phyloP scores from a whole-genome alignment of 805 yeast genomes.

The Teunomyces lycoperdinae region DNA sequence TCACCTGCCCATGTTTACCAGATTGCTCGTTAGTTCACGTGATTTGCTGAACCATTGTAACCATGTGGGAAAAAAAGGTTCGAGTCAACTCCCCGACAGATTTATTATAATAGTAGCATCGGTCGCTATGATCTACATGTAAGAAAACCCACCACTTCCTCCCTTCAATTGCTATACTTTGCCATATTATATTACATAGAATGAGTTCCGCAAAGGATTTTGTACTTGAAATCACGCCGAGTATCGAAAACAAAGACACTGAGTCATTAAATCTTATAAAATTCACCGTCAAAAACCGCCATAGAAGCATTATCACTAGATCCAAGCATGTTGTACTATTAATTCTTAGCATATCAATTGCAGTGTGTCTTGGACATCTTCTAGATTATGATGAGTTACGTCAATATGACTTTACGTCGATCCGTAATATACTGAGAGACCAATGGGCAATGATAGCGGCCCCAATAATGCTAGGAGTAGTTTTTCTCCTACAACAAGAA shows the following conservation, averaged over 20 bases:
- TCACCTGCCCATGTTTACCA: no score
- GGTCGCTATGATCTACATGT: slow-evolving; percentile 10
- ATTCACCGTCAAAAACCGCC: slow-evolving; percentile 15
- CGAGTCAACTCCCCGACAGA: background rate
- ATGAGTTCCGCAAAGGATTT: slow-evolving; percentile 33
- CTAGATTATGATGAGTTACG: background rate
- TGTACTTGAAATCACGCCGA: slow-evolving; percentile 24
- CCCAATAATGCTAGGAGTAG: background rate
- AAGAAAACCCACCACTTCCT: background rate
- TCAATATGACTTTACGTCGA: background rate
- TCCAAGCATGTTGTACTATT: background rate
- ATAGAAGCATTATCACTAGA: slow-evolving; percentile 1
- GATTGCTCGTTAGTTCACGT: background rate
- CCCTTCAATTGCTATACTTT: background rate
- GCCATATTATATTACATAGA: background rate
- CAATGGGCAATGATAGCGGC: background rate
- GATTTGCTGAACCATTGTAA: background rate
- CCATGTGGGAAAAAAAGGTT: background rate
- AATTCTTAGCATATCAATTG: background rate
- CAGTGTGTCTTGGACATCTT: background rate
- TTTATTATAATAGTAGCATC: background rate
- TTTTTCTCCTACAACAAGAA: slow-evolving; percentile 26
- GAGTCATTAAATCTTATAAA: slow-evolving; percentile 14
- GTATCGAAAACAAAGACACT: slow-evolving; percentile 12
- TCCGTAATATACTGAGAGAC: background rate